A percentile compares a stretch with the other conserved stretches of the same genome.
Conservation (phyloP, 371 early-diverging fungal genomes). For the Spiromyces aspiralis region DNA sequence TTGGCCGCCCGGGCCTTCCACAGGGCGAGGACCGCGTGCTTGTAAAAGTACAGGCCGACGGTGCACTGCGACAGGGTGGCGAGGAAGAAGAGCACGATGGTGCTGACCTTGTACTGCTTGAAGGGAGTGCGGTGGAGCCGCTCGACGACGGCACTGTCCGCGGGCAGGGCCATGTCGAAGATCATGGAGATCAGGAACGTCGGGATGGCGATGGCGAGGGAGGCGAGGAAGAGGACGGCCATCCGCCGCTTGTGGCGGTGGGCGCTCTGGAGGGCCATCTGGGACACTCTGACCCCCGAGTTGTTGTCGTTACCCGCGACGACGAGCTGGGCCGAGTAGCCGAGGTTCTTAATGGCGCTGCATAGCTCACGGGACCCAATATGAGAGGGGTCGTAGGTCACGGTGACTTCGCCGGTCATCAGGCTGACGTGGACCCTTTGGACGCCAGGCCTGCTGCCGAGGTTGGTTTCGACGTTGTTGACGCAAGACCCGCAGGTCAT, state of each 20-base stretch:
- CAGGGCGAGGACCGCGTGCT: conserved; percentile 55
- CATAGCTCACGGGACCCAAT: conserved; percentile 57
- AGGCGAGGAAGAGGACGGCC: conserved; percentile 28
- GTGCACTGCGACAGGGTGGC: conserved; percentile 76
- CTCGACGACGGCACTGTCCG: conserved; percentile 6
- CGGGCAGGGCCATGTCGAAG: conserved; percentile 36
- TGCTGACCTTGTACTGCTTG: conserved; percentile 31
- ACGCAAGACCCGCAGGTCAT: conserved; percentile 85
- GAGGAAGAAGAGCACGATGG: conserved; percentile 39
- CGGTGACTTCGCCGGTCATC: conserved; percentile 47
- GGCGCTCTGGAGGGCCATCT: conserved; percentile 60
- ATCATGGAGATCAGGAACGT: conserved; percentile 64
- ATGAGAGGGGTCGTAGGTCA: conserved; percentile 37
- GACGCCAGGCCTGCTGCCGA: conserved; percentile 30
- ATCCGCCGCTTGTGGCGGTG: conserved; percentile 44
- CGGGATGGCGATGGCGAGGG: conserved; percentile 54
- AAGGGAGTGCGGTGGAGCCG: conserved; percentile 17
- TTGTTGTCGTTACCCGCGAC: conserved; percentile 4
- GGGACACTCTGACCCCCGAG: conserved; percentile 60
- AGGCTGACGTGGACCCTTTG: conserved; percentile 50
- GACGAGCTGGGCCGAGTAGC: conserved; percentile 45
- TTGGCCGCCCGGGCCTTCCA: conserved; percentile 49
- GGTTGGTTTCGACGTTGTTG: conserved; percentile 3
- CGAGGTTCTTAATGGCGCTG: conserved; percentile 58
- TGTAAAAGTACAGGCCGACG: conserved; percentile 63